Base-by-base conservation (phyloP, 345 rosid species). In the Pistacia atlantica region DNA sequence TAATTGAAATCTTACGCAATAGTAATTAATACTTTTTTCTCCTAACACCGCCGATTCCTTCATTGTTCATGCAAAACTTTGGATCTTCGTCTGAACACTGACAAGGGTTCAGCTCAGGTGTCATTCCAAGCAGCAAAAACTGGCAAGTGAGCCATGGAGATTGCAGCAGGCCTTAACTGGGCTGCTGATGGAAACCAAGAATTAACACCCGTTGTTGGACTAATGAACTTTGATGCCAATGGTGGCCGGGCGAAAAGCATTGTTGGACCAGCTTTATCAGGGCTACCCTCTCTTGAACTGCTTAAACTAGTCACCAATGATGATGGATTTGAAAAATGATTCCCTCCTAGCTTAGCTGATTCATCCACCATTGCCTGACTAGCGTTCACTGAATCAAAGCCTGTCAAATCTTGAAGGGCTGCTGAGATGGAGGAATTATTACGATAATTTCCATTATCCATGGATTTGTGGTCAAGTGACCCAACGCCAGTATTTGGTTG, bases 91-190 rank as follows among this genome's bases (percentile, higher is more conserved):
- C 22, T 18, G 54, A 20, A 35, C 8, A 42, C 9, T 55, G 28
- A 18, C 12, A 20, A 38, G 38, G 71, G 3, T 65, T 79, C 69
- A 92, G 3, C 60, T 79, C 67, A 92, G 72, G 91, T 77, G 20
- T 92, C 97, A 56, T 84, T 88, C 97, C 94, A 89, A 2, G 97
- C 86, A 33, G 97, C 90, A 70, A 92, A 92, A 70, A 92, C 77
- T 25, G 94, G 97, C 75, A 90, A 79, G 75, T 87, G 91, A 67
- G 91, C 71, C 84, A 92, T 76, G 69, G 94, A 73, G 48, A 89
- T 76, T 2, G 86, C 81, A 6, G 83, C 71, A 54, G 89, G 81
- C 84, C 86, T 81, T 25, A 84, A 48, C 69, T 83, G 87, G n/a
- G 75, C 75, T 54, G 84, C 82, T 35, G 92, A 56, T 51, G 92